Base-by-base conservation (phyloP, 2,329 filamentous ascomycete genomes). In the Fusarium sp. region DNA sequence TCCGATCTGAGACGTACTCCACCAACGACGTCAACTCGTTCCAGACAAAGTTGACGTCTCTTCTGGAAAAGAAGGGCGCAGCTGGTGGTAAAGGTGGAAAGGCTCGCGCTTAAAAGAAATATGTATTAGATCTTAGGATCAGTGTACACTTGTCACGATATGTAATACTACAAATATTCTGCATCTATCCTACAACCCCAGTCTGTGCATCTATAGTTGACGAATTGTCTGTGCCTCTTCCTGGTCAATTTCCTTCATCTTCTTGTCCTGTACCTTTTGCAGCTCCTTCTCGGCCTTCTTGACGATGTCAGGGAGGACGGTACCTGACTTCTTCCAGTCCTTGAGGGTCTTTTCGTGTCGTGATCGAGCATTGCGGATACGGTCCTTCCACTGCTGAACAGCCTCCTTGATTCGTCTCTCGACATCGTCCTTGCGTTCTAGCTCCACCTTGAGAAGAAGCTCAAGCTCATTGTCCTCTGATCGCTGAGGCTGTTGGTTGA, bases 401-500 rank as follows among this genome's bases (percentile, higher is more conserved):
- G 81, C 71, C 42, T 84, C 85, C 75, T 81, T 82, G 49, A 83
- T 79, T 34, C 83, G 77, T 61, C 77, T 77, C 49, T 76, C 75
- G 40, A 85, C 74, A 57, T 85, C 86, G 28, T 87, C 86, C 57
- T 79, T 81, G 68, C 78, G 78, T 79, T 87, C 85, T 30, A 82
- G 78, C 81, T 88, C 86, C 57, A 88, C 78, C 73, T 82, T 82
- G 65, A 89, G 81, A 28, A 85, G 73, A 60, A 89, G 83, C 80
- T 89, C 87, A 23, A 89, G 83, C 77, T 87, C 85, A 78, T 88
- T 88, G 76, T 89, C 87, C 47, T 84, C 81, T 75, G 82, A 82
- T 21, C 81, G 81, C 82, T 89, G 87, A 48, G 87, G 86, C 82
- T 88, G 86, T 82, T 88, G 86, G 81, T 88, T 88, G 78, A 86